A percentile compares a stretch with the other conserved stretches of the same genome.
These are phyloP conservation scores for Scolecobasidium constrictum DNA, from an alignment of 2,329 filamentous ascomycete genomes.

Conservation along the genomic window DNA sequence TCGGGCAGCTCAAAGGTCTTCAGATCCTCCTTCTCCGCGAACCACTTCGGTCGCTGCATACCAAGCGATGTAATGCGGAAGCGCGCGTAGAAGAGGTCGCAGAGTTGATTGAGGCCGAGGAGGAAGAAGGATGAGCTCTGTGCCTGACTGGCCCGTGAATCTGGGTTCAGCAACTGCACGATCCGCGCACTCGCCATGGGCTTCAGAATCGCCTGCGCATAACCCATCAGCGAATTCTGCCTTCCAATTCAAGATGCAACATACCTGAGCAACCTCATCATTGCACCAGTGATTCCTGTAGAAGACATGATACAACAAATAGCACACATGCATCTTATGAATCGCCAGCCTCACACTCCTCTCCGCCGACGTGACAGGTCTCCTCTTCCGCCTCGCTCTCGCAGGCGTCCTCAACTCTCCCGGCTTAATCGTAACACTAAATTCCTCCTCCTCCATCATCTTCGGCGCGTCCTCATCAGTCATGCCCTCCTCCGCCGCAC, in stretches of 20 bases:
- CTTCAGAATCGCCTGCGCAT: conserved; percentile 38
- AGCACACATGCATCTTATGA: conserved; percentile 82
- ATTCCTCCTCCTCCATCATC: background rate
- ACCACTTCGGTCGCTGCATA: conserved; percentile 45
- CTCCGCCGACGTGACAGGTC: conserved; percentile 24
- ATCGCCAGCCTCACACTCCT: conserved; percentile 55
- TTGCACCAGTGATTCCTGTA: conserved; percentile 86
- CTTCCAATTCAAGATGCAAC: background rate
- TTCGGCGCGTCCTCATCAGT: background rate
- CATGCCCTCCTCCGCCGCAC: background rate
- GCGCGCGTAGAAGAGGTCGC: conserved; percentile 54
- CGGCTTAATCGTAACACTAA: background rate
- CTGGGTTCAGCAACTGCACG: conserved; percentile 57
- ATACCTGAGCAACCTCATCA: conserved; percentile 53
- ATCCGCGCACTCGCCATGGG: conserved; percentile 56
- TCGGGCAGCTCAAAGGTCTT: conserved; percentile 45
- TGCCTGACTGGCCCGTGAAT: conserved; percentile 58
- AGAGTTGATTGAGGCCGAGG: conserved; percentile 62
- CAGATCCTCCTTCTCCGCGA: conserved; percentile 44
- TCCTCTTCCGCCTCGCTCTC: background rate
- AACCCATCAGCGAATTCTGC: conserved; percentile 16
- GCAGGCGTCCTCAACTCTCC: background rate
- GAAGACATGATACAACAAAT: conserved; percentile 66
- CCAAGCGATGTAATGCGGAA: conserved; percentile 66
- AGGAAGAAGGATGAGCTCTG: conserved; percentile 66